These are phyloP conservation scores for Petrea volubilis DNA, from an alignment of 257 asterid genomes.

Conservation along the genomic window DNA sequence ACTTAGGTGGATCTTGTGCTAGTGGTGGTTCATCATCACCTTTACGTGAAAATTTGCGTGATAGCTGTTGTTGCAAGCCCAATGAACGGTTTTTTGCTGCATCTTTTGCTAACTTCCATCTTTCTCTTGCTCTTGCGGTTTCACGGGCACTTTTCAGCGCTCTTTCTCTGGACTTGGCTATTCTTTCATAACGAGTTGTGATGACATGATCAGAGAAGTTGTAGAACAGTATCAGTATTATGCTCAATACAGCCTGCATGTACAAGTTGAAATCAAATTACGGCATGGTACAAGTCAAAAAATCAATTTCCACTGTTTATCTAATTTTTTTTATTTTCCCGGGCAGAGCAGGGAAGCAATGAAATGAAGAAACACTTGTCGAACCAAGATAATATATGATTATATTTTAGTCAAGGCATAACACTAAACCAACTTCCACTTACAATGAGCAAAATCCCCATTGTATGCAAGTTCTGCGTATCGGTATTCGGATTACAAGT, in stretches of 20 bases:
- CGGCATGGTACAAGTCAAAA: neutral
- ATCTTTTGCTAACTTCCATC: conserved; percentile 84
- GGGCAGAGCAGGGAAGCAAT: neutral
- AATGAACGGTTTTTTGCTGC: conserved; percentile 56
- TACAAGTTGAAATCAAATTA: conserved; percentile 28
- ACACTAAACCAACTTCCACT: conserved; percentile 39
- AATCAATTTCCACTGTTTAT: conserved; percentile 5
- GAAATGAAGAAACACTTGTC: conserved; percentile 10
- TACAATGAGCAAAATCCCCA: conserved; percentile 80
- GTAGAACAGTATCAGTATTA: conserved; percentile 72
- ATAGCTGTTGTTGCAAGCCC: conserved; percentile 68
- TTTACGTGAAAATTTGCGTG: conserved; percentile 74
- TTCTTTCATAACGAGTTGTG: conserved; percentile 70
- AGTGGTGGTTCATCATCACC: conserved; percentile 30
- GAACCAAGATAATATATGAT: conserved; percentile 15
- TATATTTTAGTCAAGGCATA: conserved; percentile 12
- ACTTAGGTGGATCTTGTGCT: conserved; percentile 52
- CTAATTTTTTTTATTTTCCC: neutral
- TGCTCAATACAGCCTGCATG: conserved; percentile 70
- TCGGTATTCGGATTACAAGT: conserved; percentile 71
- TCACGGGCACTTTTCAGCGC: conserved; percentile 89
- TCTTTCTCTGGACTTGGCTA: conserved; percentile 89
- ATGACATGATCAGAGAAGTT: conserved; percentile 93
- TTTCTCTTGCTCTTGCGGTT: conserved; percentile 85
- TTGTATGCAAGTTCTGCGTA: conserved; percentile 72